A percentile compares a stretch with the other conserved stretches of the same genome.
Conservation (phyloP, 345 rosid genomes). For the Euphorbia pulcherrima region DNA sequence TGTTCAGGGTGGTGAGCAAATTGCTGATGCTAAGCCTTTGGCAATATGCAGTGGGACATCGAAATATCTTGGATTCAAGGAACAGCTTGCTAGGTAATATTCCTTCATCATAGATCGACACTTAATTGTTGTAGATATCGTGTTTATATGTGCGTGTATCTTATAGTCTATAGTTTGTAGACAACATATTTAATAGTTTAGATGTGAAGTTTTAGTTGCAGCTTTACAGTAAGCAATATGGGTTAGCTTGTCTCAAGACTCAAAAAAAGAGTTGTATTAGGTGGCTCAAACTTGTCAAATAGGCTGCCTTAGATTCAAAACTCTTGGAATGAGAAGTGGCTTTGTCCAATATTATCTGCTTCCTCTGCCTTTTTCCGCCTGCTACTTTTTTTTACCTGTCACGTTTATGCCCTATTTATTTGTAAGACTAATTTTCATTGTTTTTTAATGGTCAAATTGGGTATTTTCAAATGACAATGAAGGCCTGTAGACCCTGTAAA, state of each 20-base stretch:
- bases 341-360: neutral
- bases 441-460: no score
- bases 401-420: neutral
- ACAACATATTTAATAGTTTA: neutral
- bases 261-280: neutral
- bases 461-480: neutral
- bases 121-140: slow-evolving; percentile 3
- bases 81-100: slow-evolving; percentile 58
- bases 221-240: neutral
- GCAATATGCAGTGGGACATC: slow-evolving; percentile 23
- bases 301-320: neutral
- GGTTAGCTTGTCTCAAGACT: neutral
- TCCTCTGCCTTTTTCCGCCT: neutral
- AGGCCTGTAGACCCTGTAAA: neutral
- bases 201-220: neutral
- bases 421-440: neutral
- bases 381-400: neutral
- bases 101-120: slow-evolving; percentile 13
- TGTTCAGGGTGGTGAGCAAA: slow-evolving; percentile 16
- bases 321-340: neutral
- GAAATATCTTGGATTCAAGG: slow-evolving; percentile 45
- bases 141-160: neutral
- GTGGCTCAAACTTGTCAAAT: neutral
- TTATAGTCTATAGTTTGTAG: neutral
- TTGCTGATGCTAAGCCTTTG: slow-evolving; percentile 29